Evolutionary conservation across 2,329 filamentous ascomycete species (phyloP).

Genomic region (Chaetomium strumarium): DNA sequence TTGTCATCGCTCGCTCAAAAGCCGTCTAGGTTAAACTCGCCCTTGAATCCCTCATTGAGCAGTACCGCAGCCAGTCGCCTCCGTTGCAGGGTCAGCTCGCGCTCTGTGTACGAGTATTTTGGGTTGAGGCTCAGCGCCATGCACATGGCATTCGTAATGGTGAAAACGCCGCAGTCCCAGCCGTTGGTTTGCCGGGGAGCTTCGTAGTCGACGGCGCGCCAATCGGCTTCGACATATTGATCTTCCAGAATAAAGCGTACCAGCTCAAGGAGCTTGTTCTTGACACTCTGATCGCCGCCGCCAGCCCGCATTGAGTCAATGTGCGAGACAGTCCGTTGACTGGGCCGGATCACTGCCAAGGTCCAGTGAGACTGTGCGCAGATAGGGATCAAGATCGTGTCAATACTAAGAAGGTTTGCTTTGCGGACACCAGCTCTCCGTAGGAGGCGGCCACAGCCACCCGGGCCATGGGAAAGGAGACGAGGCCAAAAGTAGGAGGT

Average conservation of each 20-base stretch:
- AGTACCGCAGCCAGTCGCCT: slow-evolving; percentile 59
- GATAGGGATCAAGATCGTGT: slow-evolving; percentile 65
- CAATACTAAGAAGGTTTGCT: slow-evolving; percentile 57
- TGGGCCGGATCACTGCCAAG: slow-evolving; percentile 59
- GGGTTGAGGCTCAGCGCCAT: slow-evolving; percentile 49
- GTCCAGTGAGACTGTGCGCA: slow-evolving; percentile 65
- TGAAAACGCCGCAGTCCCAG: slow-evolving; percentile 72
- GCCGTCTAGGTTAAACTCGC: slow-evolving; percentile 48
- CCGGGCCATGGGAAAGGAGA: slow-evolving; percentile 43
- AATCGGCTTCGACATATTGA: slow-evolving; percentile 51
- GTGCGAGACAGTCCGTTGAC: slow-evolving; percentile 56
- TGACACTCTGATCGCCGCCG: slow-evolving; percentile 32
- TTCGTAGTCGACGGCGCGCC: slow-evolving; percentile 47
- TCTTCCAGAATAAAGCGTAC: slow-evolving; percentile 52
- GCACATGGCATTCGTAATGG: slow-evolving; percentile 66
- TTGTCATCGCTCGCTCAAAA: slow-evolving; percentile 26
- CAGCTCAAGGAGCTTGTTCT: slow-evolving; percentile 45
- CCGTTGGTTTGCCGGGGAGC: slow-evolving; percentile 58
- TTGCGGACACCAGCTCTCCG: slow-evolving; percentile 51
- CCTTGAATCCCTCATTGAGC: slow-evolving; percentile 60
- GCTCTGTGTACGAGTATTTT: slow-evolving; percentile 41
- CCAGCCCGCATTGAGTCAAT: slow-evolving; percentile 57
- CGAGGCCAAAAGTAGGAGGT: slow-evolving; percentile 61
- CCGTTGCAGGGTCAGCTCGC: slow-evolving; percentile 55
- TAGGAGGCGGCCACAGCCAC: slow-evolving; percentile 48